phyloP scores from a whole-genome alignment of 2,329 filamentous ascomycete genomes.

The Fusarium fracticaudum region DNA sequence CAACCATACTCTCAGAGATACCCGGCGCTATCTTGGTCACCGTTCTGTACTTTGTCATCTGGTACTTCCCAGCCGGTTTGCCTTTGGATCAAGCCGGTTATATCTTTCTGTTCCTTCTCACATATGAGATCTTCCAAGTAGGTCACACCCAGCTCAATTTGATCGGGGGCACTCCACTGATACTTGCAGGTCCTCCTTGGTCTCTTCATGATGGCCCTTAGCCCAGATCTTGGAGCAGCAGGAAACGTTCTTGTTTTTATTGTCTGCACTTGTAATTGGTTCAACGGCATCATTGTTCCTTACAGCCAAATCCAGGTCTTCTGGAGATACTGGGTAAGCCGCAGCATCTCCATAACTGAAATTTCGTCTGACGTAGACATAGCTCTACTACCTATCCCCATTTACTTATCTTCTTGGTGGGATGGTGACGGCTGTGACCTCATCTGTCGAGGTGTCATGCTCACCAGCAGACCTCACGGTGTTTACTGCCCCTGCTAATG shows the following conservation, averaged over 20 bases:
- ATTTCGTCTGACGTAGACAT: background rate
- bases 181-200: background rate
- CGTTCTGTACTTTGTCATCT: background rate
- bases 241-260: background rate
- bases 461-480: background rate
- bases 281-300: background rate
- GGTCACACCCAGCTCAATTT: fast-evolving
- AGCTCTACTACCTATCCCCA: background rate
- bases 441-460: background rate
- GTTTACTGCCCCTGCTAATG: background rate
- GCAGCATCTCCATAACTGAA: too few relatives aligned
- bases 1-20: background rate
- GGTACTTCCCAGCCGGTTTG: background rate
- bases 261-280: background rate
- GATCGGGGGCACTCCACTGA: background rate
- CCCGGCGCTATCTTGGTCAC: background rate
- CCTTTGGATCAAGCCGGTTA: background rate
- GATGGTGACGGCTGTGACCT: background rate
- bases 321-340: background rate
- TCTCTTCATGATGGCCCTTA: background rate
- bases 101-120: background rate
- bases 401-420: background rate
- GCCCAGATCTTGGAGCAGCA: background rate
- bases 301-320: background rate
- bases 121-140: background rate